Percentiles rank a stretch among this genome's conserved stretches.
Evolutionary conservation across 2,329 filamentous ascomycete species (phyloP).

Genomic region (Pestalotiopsis sp.): DNA sequence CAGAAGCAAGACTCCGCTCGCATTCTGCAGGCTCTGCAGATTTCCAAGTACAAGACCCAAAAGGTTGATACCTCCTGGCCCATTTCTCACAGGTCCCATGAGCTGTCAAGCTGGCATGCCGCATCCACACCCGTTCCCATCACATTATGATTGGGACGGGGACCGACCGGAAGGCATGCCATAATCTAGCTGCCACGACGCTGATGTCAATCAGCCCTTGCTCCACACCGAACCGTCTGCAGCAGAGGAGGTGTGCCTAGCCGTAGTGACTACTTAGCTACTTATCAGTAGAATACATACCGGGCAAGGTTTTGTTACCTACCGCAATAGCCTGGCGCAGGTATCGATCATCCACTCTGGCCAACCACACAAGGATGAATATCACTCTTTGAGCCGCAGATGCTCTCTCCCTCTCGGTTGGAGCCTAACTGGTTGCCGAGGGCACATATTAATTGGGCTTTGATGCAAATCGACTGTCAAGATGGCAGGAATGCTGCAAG

Average conservation of each 20-base stretch:
- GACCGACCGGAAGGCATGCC: background rate
- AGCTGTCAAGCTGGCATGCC: background rate
- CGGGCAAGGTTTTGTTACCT: background rate
- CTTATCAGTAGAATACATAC: background rate
- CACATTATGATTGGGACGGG: constrained; percentile 1
- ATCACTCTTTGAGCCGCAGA: constrained; percentile 8
- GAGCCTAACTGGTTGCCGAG: constrained; percentile 7
- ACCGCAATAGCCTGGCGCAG: background rate
- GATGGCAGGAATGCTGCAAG: constrained; percentile 11
- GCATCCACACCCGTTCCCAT: background rate
- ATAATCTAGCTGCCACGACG: constrained; percentile 1
- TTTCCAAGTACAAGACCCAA: background rate
- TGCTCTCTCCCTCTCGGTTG: background rate
- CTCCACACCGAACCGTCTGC: constrained; percentile 1
- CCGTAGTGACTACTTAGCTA: background rate
- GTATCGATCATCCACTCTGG: background rate
- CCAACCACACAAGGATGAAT: background rate
- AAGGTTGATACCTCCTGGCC: background rate
- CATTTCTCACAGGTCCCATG: background rate
- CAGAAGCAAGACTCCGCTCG: background rate
- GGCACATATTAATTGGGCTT: constrained; percentile 11
- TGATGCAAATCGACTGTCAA: constrained; percentile 2
- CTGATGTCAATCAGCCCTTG: constrained; percentile 8
- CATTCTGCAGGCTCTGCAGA: background rate
- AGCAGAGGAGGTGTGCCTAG: background rate